These are phyloP conservation scores for Verruconis gallopava DNA, from an alignment of 2,329 filamentous ascomycete genomes.

Conservation along the genomic window DNA sequence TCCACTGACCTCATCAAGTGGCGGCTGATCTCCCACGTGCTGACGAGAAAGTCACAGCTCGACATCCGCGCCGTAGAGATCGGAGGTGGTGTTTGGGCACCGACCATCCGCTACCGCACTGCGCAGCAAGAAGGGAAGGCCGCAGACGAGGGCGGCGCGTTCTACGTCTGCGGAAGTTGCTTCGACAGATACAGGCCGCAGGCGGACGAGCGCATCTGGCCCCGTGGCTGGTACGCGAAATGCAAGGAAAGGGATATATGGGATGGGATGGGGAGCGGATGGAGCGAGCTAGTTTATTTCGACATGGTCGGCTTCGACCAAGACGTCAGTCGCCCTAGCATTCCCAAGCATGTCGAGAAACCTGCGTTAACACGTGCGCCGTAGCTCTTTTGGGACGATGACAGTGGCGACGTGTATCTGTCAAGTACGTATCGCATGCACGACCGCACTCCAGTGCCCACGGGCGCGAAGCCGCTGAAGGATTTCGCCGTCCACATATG, in stretches of 20 bases:
- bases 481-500: conserved; percentile 40
- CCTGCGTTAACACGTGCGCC: neutral
- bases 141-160: conserved; percentile 20
- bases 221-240: conserved; percentile 41
- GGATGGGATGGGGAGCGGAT: conserved; percentile 29
- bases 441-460: conserved; percentile 17
- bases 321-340: conserved; percentile 26
- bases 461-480: conserved; percentile 28
- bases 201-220: conserved; percentile 35
- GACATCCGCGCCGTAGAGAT: conserved; percentile 40
- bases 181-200: conserved; percentile 33
- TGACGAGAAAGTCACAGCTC: conserved; percentile 38
- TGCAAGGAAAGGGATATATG: conserved; percentile 38
- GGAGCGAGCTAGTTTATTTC: conserved; percentile 43
- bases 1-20: conserved; percentile 41
- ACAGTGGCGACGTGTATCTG: conserved; percentile 36
- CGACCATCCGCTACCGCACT: conserved; percentile 34
- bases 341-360: too few species aligned
- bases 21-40: conserved; percentile 39
- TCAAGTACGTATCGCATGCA: conserved; percentile 22
- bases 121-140: conserved; percentile 2
- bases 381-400: conserved; percentile 36
- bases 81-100: conserved; percentile 37
- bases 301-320: conserved; percentile 43
- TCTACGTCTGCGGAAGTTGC: conserved; percentile 35